phyloP scores from a whole-genome alignment of 2,329 filamentous ascomycete species.

The Thelonectria discophora region DNA sequence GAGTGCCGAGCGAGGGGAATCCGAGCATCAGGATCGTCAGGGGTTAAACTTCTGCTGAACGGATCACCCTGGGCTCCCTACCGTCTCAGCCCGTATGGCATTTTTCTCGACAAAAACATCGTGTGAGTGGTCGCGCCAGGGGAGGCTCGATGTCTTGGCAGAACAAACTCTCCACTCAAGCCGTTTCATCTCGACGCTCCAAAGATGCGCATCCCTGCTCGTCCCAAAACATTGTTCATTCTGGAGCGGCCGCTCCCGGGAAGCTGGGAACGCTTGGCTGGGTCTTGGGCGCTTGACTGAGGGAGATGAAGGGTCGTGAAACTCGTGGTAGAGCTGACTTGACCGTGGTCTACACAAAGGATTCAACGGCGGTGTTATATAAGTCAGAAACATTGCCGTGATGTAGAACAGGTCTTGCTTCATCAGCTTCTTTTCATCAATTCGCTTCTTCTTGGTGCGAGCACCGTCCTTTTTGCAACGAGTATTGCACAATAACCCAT shows the following conservation, averaged over 20 bases:
- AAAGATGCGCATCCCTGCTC: constrained; percentile 16
- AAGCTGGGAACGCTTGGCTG: not conserved
- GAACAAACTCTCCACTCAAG: not conserved
- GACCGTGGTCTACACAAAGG: not conserved
- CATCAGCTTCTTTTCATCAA: constrained; percentile 2
- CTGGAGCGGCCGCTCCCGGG: constrained; percentile 34
- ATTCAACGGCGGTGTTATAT: constrained; percentile 11
- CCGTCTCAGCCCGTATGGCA: not conserved
- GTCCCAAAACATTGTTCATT: constrained; percentile 8
- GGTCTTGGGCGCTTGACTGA: constrained; percentile 9
- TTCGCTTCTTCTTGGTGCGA: constrained; percentile 24
- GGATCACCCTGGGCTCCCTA: not conserved
- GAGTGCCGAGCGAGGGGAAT: not conserved
- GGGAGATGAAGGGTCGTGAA: constrained; percentile 36
- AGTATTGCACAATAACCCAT: constrained; percentile 14
- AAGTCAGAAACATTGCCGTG: not conserved
- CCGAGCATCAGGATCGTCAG: not conserved
- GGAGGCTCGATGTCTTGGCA: not conserved
- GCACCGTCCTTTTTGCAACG: constrained; percentile 33
- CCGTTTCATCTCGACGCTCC: constrained; percentile 30
- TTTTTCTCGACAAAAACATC: not conserved
- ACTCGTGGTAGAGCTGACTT: not conserved
- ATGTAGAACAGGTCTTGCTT: no score
- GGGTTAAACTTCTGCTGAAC: not conserved
- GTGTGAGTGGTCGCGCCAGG: constrained; percentile 3